Evolutionary conservation across 2,329 filamentous ascomycete genomes (phyloP).

Genomic region (Aspergillus luchuensis): DNA sequence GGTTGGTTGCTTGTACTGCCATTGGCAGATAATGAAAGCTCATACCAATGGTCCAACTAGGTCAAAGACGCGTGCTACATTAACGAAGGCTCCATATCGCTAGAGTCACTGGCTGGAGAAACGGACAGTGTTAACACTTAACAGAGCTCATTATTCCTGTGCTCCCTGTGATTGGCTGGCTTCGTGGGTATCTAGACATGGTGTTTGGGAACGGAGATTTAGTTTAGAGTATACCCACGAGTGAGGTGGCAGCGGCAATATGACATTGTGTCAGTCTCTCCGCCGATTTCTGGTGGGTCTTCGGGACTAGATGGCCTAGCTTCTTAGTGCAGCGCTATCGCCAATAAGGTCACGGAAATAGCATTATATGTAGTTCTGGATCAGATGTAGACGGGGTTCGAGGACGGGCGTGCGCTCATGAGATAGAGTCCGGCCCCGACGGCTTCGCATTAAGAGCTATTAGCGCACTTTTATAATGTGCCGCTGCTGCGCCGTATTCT

Average conservation of each 20-base stretch:
- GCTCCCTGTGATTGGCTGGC: background rate
- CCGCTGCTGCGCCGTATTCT: too few species aligned
- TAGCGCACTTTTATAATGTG: background rate
- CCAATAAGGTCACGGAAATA: background rate
- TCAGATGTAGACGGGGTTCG: background rate
- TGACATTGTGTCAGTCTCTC: background rate
- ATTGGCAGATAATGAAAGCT: too few species aligned
- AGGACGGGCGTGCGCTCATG: background rate
- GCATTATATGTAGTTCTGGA: background rate
- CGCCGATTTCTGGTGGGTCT: too few species aligned
- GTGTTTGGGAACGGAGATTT: background rate
- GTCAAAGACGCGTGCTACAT: too few species aligned
- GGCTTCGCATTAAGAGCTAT: background rate
- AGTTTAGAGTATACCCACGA: background rate
- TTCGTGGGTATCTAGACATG: background rate
- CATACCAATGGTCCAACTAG: background rate
- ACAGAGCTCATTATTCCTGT: background rate
- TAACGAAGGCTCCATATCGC: too few species aligned
- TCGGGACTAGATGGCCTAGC: background rate
- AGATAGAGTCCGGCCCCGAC: background rate
- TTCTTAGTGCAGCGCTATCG: background rate
- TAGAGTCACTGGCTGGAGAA: background rate
- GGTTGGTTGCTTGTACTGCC: too few species aligned
- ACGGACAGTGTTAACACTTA: too few species aligned
- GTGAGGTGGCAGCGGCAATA: background rate